Evolutionary conservation across 371 early-diverging fungal species (phyloP).

Genomic region (Apophysomyces ossiformis): DNA sequence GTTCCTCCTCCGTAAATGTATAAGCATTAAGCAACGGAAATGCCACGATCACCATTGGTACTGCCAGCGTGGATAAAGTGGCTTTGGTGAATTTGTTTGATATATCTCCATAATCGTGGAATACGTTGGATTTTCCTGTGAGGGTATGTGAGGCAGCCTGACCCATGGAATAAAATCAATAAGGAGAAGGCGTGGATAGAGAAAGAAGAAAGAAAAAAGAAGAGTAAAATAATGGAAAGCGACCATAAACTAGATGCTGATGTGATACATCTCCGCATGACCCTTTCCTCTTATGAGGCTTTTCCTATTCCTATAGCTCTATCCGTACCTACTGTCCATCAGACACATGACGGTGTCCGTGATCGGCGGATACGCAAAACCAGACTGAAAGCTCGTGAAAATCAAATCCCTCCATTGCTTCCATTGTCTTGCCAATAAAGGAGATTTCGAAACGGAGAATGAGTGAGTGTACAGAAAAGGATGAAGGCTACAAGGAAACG

Average conservation of each 20-base stretch:
- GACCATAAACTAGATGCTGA: background rate
- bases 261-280: conserved; percentile 5
- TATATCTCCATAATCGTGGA: conserved; percentile 45
- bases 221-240: conserved; percentile 5
- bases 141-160: conserved; percentile 36
- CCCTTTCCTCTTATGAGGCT: background rate
- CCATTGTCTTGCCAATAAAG: background rate
- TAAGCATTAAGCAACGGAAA: conserved; percentile 52
- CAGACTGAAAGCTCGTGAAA: background rate
- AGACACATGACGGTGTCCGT: conserved; percentile 3
- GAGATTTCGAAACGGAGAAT: conserved; percentile 1
- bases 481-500: background rate
- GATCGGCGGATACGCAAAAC: conserved; percentile 6
- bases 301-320: background rate
- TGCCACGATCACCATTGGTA: conserved; percentile 54
- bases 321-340: background rate
- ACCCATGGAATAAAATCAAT: conserved; percentile 31
- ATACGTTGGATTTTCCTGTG: conserved; percentile 28
- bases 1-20: conserved; percentile 42
- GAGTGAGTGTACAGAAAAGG: background rate
- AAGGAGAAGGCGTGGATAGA: background rate
- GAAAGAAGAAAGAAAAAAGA: conserved; percentile 2
- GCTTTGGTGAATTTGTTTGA: conserved; percentile 45
- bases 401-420: background rate
- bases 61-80: conserved; percentile 45